Conservation (phyloP, 2,329 filamentous ascomycete species). For the Aspergillus oerlinghausenensis region DNA sequence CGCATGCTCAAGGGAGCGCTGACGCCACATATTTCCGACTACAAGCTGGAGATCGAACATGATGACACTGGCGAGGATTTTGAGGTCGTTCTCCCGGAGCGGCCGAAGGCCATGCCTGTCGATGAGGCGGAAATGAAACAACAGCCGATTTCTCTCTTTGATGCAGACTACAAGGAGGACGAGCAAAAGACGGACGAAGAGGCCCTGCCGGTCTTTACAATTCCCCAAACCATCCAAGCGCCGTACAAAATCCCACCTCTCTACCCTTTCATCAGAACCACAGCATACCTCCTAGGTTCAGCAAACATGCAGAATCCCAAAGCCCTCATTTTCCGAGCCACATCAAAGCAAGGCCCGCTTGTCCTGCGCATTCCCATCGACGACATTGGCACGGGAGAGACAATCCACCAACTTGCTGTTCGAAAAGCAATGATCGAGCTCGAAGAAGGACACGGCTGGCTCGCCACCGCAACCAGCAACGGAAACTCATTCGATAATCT, state of each 20-base stretch:
- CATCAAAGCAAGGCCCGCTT: constrained; percentile 54
- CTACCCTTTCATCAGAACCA: constrained; percentile 63
- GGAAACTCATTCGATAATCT: constrained; percentile 45
- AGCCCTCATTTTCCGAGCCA: constrained; percentile 57
- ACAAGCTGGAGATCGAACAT: constrained; percentile 61
- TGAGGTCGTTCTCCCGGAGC: constrained; percentile 57
- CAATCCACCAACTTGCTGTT: constrained; percentile 66
- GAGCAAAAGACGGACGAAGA: constrained; percentile 33
- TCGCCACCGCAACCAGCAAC: constrained; percentile 45
- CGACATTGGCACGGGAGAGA: constrained; percentile 45
- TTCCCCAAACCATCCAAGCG: constrained; percentile 59
- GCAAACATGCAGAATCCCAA: constrained; percentile 45
- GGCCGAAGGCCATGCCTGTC: constrained; percentile 8
- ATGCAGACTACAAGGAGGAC: constrained; percentile 42
- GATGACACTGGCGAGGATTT: constrained; percentile 49
- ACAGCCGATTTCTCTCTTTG: constrained; percentile 57
- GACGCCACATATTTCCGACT: constrained; percentile 62
- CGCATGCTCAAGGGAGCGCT: constrained; percentile 70
- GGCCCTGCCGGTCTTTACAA: constrained; percentile 49
- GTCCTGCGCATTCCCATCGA: constrained; percentile 62
- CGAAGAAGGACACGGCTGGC: constrained; percentile 66
- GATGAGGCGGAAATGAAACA: constrained; percentile 18
- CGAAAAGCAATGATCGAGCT: constrained; percentile 65
- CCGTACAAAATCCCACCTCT: constrained; percentile 61
- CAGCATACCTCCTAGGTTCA: constrained; percentile 60